These are phyloP conservation scores for Dendrobium chrysotoxum DNA, from an alignment of 106 monocot genomes.

Conservation along the genomic window DNA sequence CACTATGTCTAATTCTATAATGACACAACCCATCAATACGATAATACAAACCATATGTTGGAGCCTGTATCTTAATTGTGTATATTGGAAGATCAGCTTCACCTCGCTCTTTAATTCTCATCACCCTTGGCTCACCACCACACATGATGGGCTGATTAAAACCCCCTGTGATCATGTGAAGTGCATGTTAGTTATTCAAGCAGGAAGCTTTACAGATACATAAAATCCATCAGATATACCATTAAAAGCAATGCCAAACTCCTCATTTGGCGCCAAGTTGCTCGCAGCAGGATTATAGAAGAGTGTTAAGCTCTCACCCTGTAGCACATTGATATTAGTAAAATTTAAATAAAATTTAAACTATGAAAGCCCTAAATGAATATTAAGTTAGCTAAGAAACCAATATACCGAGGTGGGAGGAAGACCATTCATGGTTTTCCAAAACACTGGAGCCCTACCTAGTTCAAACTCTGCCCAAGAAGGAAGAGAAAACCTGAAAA, in stretches of 20 bases:
- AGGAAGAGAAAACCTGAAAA: slow-evolving; percentile 51
- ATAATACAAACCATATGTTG: slow-evolving; percentile 58
- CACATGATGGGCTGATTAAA: slow-evolving; percentile 98
- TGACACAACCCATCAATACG: not conserved
- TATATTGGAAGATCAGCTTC: slow-evolving; percentile 81
- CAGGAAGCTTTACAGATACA: not conserved
- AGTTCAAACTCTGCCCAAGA: slow-evolving; percentile 91
- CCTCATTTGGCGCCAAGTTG: slow-evolving; percentile 50
- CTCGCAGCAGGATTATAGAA: slow-evolving; percentile 86
- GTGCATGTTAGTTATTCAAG: not conserved
- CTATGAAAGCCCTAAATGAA: not conserved
- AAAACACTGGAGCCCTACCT: slow-evolving; percentile 72
- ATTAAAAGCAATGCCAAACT: slow-evolving; percentile 81
- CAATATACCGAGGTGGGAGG: slow-evolving; percentile 75
- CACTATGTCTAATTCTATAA: not conserved
- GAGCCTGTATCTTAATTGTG: slow-evolving; percentile 63
- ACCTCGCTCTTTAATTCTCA: slow-evolving; percentile 67
- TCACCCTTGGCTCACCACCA: slow-evolving; percentile 74
- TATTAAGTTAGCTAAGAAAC: not conserved
- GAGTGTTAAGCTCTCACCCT: slow-evolving; percentile 74
- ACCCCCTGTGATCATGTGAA: slow-evolving; percentile 48
- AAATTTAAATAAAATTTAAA: not conserved
- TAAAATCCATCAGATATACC: slow-evolving; percentile 26
- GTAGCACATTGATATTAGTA: slow-evolving; percentile 6
- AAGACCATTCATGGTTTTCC: slow-evolving; percentile 88